Evolutionary conservation across 768 basidiomycete genomes (phyloP).

Genomic region (Xerocomus spinulosus): DNA sequence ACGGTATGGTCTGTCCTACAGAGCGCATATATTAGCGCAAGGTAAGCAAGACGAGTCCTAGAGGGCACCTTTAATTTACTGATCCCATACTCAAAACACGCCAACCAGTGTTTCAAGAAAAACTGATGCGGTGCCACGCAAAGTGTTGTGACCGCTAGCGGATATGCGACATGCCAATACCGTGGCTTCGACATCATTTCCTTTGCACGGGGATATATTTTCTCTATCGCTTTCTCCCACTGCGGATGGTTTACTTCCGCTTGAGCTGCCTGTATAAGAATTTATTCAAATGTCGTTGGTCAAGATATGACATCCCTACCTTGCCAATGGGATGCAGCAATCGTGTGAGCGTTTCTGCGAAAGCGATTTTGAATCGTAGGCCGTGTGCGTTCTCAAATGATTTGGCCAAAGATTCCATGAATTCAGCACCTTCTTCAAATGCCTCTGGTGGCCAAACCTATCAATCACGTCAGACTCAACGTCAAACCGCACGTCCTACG

Average conservation of each 20-base stretch:
- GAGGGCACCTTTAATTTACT: constrained; percentile 71
- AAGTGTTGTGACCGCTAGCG: constrained; percentile 74
- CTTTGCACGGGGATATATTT: constrained; percentile 74
- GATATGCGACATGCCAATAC: constrained; percentile 86
- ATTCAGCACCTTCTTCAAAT: constrained; percentile 91
- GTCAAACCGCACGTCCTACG: background rate
- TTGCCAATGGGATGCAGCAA: constrained; percentile 87
- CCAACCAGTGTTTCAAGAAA: constrained; percentile 78
- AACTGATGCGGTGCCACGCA: constrained; percentile 85
- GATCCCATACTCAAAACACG: constrained; percentile 66
- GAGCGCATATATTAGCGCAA: background rate
- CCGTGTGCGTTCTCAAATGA: constrained; percentile 85
- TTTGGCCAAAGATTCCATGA: constrained; percentile 77
- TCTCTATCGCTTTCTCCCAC: constrained; percentile 89
- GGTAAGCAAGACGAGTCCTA: background rate
- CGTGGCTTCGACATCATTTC: constrained; percentile 86
- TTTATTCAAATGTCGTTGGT: background rate
- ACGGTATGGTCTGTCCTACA: constrained; percentile 74
- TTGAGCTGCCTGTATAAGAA: constrained; percentile 67
- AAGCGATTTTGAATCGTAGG: constrained; percentile 72
- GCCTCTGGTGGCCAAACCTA: constrained; percentile 92
- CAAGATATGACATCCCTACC: constrained; percentile 34
- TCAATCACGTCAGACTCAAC: background rate
- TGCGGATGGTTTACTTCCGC: constrained; percentile 94
- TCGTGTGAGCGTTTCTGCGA: constrained; percentile 75